These are phyloP conservation scores for Cicer cuneatum DNA, from an alignment of 306 rosid genomes.

Conservation along the genomic window DNA sequence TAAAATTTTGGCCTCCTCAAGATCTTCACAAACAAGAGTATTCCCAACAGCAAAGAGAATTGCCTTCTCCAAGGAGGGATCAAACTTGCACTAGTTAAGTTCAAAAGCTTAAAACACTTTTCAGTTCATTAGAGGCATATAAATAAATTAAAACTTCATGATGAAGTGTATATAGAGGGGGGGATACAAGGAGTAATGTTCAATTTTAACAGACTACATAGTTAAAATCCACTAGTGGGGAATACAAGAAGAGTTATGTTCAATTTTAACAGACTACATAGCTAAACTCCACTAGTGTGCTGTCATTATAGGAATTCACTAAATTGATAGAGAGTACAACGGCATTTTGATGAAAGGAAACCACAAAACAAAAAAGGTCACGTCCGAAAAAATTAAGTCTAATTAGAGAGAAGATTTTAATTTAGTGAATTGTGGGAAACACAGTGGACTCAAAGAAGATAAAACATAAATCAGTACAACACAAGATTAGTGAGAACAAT, in stretches of 20 bases:
- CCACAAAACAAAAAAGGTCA: constrained; percentile 25
- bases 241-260: constrained; percentile 19
- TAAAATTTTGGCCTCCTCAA: constrained; percentile 90
- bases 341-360: constrained; percentile 29
- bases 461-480: constrained; percentile 23
- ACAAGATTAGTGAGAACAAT: constrained; percentile 21
- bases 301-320: constrained; percentile 5
- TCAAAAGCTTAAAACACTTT: constrained; percentile 47
- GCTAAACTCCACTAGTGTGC: background rate
- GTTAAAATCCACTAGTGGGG: constrained; percentile 4
- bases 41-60: constrained; percentile 94
- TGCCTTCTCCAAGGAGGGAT: constrained; percentile 94
- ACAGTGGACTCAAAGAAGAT: constrained; percentile 14
- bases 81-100: constrained; percentile 87
- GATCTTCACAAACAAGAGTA: constrained; percentile 96
- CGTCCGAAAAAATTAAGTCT: constrained; percentile 1
- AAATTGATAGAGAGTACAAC: background rate
- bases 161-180: background rate
- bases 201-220: constrained; percentile 17
- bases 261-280: constrained; percentile 18
- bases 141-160: constrained; percentile 8
- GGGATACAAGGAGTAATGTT: constrained; percentile 7
- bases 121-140: constrained; percentile 21
- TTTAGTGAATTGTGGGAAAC: constrained; percentile 27
- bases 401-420: constrained; percentile 12